phyloP scores from a whole-genome alignment of 2,329 filamentous ascomycete genomes.

The Pochonia chlamydosporia region DNA sequence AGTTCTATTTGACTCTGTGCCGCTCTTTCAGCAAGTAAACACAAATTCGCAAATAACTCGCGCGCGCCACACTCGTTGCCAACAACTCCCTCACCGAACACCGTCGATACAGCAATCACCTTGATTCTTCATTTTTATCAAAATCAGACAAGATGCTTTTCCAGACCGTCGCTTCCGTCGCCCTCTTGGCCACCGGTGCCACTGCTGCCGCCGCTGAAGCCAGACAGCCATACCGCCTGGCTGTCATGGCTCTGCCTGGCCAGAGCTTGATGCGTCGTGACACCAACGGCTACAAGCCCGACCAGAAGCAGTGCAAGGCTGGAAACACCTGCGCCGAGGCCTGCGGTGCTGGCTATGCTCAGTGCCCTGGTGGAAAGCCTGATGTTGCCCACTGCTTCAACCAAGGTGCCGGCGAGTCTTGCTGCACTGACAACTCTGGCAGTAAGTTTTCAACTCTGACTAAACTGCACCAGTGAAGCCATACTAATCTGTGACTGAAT shows the following conservation, averaged over 20 bases:
- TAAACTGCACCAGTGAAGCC: neutral
- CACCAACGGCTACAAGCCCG: slow-evolving; percentile 42
- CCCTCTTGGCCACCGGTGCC: slow-evolving; percentile 27
- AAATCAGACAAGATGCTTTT: slow-evolving; percentile 28
- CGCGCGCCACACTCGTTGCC: neutral
- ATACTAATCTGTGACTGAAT: neutral
- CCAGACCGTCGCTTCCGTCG: slow-evolving; percentile 21
- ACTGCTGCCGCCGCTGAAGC: slow-evolving; percentile 19
- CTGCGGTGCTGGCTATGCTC: slow-evolving; percentile 43
- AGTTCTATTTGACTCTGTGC: slow-evolving; percentile 19
- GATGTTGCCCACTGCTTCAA: slow-evolving; percentile 54
- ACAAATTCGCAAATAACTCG: neutral
- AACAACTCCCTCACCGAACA: neutral
- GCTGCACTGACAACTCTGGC: slow-evolving; percentile 52
- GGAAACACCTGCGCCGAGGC: slow-evolving; percentile 49
- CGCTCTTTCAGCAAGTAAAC: slow-evolving; percentile 3
- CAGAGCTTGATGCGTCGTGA: slow-evolving; percentile 39
- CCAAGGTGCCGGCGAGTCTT: slow-evolving; percentile 42
- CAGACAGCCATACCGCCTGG: slow-evolving; percentile 30
- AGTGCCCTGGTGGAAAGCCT: slow-evolving; percentile 42
- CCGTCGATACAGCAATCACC: neutral
- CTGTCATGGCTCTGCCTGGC: slow-evolving; percentile 28
- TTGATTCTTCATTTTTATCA: slow-evolving; percentile 6
- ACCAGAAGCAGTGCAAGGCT: slow-evolving; percentile 39
- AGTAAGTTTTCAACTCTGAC: slow-evolving; percentile 35